These are phyloP conservation scores for Candida freyschussii DNA, from an alignment of 1,139 yeast genomes.

Conservation along the genomic window DNA sequence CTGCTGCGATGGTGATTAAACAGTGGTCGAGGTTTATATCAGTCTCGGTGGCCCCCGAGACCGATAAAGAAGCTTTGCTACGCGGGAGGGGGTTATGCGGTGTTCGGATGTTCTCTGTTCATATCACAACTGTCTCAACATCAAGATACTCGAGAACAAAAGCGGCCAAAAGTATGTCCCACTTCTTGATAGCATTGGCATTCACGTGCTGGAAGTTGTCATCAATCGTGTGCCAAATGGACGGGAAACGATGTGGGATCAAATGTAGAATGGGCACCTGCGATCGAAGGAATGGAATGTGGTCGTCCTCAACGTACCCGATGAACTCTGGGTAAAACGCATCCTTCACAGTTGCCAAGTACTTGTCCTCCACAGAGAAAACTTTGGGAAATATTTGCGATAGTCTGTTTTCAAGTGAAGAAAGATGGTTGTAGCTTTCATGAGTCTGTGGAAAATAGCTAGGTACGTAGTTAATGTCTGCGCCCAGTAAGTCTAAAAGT, in stretches of 20 bases:
- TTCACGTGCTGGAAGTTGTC: conserved; percentile 30
- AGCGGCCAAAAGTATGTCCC: conserved; percentile 15
- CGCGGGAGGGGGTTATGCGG: too few relatives aligned
- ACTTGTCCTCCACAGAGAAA: conserved; percentile 6
- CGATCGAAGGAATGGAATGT: conserved; percentile 41
- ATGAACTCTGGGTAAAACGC: conserved; percentile 21
- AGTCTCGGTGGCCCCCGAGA: too few relatives aligned
- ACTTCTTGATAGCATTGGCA: conserved; percentile 21
- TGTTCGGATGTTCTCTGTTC: neutral
- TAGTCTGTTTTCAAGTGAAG: conserved; percentile 27
- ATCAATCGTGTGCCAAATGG: conserved; percentile 43
- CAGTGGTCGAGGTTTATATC: too few relatives aligned
- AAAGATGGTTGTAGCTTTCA: conserved; percentile 33
- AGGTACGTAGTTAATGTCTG: conserved; percentile 33
- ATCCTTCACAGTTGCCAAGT: conserved; percentile 20
- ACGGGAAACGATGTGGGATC: conserved; percentile 47
- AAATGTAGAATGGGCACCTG: conserved; percentile 47
- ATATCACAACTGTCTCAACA: conserved; percentile 1
- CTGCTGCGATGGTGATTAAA: too few relatives aligned
- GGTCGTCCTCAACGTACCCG: conserved; percentile 46
- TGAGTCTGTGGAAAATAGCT: conserved; percentile 43
- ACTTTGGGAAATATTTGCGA: conserved; percentile 9
- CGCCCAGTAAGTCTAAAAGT: conserved; percentile 47
- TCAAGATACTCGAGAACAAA: conserved; percentile 20
- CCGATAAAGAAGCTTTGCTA: too few relatives aligned